Conservation (phyloP, 305 asterid genomes). For the Fraxinus xanthoxyloides region DNA sequence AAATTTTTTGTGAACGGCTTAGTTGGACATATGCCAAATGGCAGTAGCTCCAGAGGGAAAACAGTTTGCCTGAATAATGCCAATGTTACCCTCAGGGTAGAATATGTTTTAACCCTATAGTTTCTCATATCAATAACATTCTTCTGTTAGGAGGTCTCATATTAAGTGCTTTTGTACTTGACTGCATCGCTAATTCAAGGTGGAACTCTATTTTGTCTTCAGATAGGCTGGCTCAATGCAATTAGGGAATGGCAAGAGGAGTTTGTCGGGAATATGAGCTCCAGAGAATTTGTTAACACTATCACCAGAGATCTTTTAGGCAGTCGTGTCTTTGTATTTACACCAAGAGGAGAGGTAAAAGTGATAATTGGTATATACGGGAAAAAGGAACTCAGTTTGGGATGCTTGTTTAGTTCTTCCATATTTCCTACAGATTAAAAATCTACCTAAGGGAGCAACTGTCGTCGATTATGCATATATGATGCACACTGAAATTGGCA, state of each 20-base stretch:
- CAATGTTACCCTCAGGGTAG: conserved; percentile 86
- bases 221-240: conserved; percentile 98
- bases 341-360: conserved; percentile 91
- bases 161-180: conserved; percentile 3
- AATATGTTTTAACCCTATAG: conserved; percentile 18
- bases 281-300: conserved; percentile 91
- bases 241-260: conserved; percentile 99
- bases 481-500: conserved; percentile 90
- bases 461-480: conserved; percentile 82
- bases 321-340: conserved; percentile 88
- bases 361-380: neutral
- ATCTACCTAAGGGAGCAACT: conserved; percentile 87
- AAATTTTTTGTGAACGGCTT: conserved; percentile 72
- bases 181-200: conserved; percentile 19
- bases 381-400: neutral
- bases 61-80: conserved; percentile 82
- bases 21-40: conserved; percentile 60
- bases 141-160: conserved; percentile 5
- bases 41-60: conserved; percentile 57
- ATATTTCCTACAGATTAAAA: conserved; percentile 57
- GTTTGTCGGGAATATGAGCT: conserved; percentile 93
- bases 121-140: neutral
- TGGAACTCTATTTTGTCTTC: conserved; percentile 24
- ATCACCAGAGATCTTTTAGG: conserved; percentile 87
- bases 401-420: conserved; percentile 16